Evolutionary conservation across 345 rosid species (phyloP).

Genomic region (Salix viminalis): DNA sequence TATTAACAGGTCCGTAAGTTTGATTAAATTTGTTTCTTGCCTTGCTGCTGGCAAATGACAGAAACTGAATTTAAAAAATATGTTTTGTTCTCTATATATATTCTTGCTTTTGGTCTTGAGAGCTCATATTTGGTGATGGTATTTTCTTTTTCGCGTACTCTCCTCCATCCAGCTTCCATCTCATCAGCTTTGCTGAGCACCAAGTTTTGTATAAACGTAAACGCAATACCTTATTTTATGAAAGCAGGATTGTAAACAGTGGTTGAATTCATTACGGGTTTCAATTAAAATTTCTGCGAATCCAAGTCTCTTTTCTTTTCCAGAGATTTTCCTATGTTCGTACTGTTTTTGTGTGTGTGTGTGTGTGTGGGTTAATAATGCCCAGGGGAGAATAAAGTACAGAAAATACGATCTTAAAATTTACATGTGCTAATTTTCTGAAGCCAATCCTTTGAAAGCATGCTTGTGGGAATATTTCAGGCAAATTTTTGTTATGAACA

Average conservation of each 20-base stretch:
- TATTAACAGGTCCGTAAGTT: conserved; percentile 67
- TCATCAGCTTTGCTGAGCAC: conserved; percentile 12
- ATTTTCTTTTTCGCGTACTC: conserved; percentile 4
- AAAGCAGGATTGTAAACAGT: conserved; percentile 24
- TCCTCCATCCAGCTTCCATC: conserved; percentile 10
- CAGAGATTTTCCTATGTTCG: too few species aligned
- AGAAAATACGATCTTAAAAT: too few species aligned
- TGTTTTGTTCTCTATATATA: conserved; percentile 10
- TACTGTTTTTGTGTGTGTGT: too few species aligned
- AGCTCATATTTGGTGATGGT: conserved; percentile 17
- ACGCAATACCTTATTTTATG: conserved; percentile 13
- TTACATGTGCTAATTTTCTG: too few species aligned
- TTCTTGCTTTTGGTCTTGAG: neutral
- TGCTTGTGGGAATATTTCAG: too few species aligned
- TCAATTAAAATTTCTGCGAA: too few species aligned
- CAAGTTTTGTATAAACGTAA: conserved; percentile 35
- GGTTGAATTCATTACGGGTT: neutral
- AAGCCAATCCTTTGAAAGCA: too few species aligned
- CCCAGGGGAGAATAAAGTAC: too few species aligned
- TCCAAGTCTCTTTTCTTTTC: too few species aligned
- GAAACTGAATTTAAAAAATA: conserved; percentile 13
- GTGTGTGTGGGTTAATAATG: too few species aligned
- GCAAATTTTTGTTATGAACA: too few species aligned
- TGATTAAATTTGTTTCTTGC: conserved; percentile 10
- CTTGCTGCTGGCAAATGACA: conserved; percentile 14